Base-by-base conservation (phyloP, 1,284 basidiomycete genomes). In the Tremellales sp. region DNA sequence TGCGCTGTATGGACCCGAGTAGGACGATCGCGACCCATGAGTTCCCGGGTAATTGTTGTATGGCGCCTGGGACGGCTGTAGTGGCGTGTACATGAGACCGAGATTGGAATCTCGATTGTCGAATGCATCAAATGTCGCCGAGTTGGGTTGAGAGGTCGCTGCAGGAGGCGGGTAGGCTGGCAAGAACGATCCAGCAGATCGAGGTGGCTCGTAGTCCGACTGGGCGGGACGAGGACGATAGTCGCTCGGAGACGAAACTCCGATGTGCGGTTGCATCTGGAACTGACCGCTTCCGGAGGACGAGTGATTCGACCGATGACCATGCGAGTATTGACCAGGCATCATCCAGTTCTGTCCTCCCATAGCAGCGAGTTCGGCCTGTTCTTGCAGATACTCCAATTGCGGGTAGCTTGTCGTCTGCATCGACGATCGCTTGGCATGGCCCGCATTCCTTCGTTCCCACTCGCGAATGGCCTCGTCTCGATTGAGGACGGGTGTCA, bases 401-500 rank as follows among this genome's bases (percentile, higher is more conserved):
- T 91, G 88, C 7, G 87, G 87, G 61, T 92, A 89, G 18, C 84
- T 81, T 59, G 84, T 81, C 35, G 64, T 58, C 34, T 61, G 66
- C 48, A 68, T 43, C 7, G 54, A 60, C 6, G 56, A 53, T 29
- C 60, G 58, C 45, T 68, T 70, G 22, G 50, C 44, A 50, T 71
- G 68, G 4, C 58, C 62, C 54, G 87, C 83, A 36, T 69, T 62
- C 56, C 89, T 73, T 59, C 86, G 74, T 73, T 92, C 86, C 92
- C 87, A 93, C 68, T 92, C 89, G 37, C 83, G 80, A 76, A 88
- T 85, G 36, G 86, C 84, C 57, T 94, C 89, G 62, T 93, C 90
- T 49, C 89, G 80, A 62, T 91, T 90, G 59, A 92, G 74, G 38
- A 93, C 87, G 1, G 89, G 89, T 16, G 88, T 92, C 65, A 91